phyloP scores from a whole-genome alignment of 2,329 filamentous ascomycete species.

The Phialophora tarda region DNA sequence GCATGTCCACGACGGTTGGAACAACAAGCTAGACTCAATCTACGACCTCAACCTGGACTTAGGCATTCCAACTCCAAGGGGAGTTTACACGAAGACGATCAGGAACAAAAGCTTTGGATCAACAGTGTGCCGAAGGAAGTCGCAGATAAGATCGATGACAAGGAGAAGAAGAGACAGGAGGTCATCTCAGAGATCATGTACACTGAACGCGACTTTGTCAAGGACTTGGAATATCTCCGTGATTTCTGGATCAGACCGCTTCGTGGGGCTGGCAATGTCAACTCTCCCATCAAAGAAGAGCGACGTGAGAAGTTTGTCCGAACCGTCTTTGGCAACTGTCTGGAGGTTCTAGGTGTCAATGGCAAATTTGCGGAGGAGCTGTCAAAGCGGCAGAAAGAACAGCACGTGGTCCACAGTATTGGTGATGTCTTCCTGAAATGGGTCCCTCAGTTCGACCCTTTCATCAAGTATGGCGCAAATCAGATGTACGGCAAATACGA shows the following conservation, averaged over 20 bases:
- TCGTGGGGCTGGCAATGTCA: conserved; percentile 67
- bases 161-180: conserved; percentile 96
- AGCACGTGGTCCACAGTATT: conserved; percentile 83
- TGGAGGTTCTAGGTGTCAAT: conserved; percentile 93
- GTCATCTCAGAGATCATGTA: conserved; percentile 99
- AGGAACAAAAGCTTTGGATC: conserved; percentile 99
- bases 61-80: conserved; percentile 71
- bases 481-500: conserved; percentile 97
- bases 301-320: conserved; percentile 88
- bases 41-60: conserved; percentile 89
- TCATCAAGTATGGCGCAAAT: conserved; percentile 94
- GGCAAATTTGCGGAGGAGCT: conserved; percentile 85
- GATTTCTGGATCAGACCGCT: conserved; percentile 99
- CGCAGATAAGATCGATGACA: conserved; percentile 84
- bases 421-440: conserved; percentile 95
- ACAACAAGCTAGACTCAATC: conserved; percentile 90
- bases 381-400: conserved; percentile 87
- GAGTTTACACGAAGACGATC: conserved; percentile 83
- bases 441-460: conserved; percentile 90
- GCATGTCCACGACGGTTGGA: conserved; percentile 91
- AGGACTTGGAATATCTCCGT: conserved; percentile 94
- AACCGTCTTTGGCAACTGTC: conserved; percentile 93
- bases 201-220: conserved; percentile 97
- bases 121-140: conserved; percentile 96
- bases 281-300: conserved; percentile 85